Evolutionary conservation across 495 filamentous ascomycete species (phyloP).

Genomic region (Baudoinia panamericana): DNA sequence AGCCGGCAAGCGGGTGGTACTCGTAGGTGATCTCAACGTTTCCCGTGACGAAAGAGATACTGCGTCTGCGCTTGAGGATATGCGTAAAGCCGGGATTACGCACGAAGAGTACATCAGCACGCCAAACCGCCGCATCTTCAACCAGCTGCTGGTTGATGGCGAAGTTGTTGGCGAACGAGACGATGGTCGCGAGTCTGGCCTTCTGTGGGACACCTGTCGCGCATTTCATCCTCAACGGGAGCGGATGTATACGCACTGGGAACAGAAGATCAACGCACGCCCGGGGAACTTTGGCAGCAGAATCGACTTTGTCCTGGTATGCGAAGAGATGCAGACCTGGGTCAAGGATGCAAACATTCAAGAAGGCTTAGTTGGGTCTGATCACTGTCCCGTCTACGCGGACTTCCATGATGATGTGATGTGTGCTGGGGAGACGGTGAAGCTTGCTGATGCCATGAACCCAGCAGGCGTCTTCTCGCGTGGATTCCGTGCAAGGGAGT

Average conservation of each 20-base stretch:
- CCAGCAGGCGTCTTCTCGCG: constrained; percentile 59
- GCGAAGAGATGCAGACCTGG: constrained; percentile 67
- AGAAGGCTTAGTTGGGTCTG: constrained; percentile 87
- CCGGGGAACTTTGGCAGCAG: constrained; percentile 83
- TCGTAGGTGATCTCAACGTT: constrained; percentile 88
- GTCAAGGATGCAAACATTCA: constrained; percentile 83
- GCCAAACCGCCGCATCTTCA: constrained; percentile 69
- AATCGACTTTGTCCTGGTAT: constrained; percentile 89
- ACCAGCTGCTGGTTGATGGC: constrained; percentile 65
- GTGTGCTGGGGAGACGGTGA: constrained; percentile 35
- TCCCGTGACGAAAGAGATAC: constrained; percentile 59
- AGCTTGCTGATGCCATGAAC: constrained; percentile 68
- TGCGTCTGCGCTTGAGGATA: constrained; percentile 52
- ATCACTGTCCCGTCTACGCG: constrained; percentile 90
- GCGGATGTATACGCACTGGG: constrained; percentile 97
- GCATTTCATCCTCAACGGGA: constrained; percentile 62
- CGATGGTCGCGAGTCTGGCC: constrained; percentile 54
- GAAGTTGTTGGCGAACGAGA: constrained; percentile 58
- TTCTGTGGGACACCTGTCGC: constrained; percentile 77
- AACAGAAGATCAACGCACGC: constrained; percentile 70
- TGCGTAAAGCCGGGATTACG: constrained; percentile 54
- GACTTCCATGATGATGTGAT: constrained; percentile 51
- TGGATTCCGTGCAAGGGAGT: constrained; percentile 55
- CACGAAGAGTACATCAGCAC: constrained; percentile 57
- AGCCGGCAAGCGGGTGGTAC: constrained; percentile 66